Base-by-base conservation (phyloP, 495 filamentous ascomycete genomes). In the Letharia lupina region DNA sequence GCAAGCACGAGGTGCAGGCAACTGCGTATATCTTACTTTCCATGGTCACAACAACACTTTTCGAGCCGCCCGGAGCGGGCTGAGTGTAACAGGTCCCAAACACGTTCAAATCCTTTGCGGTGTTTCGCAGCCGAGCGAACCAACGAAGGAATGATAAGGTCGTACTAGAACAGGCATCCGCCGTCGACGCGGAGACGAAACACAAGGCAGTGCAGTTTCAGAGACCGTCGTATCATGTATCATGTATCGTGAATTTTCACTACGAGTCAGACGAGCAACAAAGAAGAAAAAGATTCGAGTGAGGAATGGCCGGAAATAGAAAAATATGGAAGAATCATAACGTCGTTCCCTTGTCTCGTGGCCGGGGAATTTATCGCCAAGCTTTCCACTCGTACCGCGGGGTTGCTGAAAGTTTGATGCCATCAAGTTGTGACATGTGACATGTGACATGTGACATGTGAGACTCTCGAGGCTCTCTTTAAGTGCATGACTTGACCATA, bases 141-240 rank as follows among this genome's bases (percentile, higher is more conserved):
- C 61, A 64, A 70, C 61, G 64, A 70, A 67, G 68, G 68, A 67
- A 64, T 56, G 52, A 64, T 64, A 64, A 63, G 45, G 31, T 50
- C 39, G 48, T 33, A 18, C 2, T 18, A 35, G 37, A 37, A 57
- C 41, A 69, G 65, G 61, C 61, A 65, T 59, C 28, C 39, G 54
- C 15, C 35, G 62, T 64, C 41, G 42, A 47, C 42, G 12, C 44
- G 20, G 64, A 31, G 28, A 61, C n/a, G 54, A 61, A 33, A 50
- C 57, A 40, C 37, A 45, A 50, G 65, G 65, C 68, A 39, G 61
- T 67, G 31, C 61, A 67, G 65, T 69, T 67, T 67, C 57, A 70
- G 13, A n/a, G 20, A 47, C 9, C 16, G 28, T 56, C 23, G 52
- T 16, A 20, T 57, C 54, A 57, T 10, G 16, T 37, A 37, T 56